Conservation (phyloP, 441 rosid genomes). For the Aleurites moluccanus region DNA sequence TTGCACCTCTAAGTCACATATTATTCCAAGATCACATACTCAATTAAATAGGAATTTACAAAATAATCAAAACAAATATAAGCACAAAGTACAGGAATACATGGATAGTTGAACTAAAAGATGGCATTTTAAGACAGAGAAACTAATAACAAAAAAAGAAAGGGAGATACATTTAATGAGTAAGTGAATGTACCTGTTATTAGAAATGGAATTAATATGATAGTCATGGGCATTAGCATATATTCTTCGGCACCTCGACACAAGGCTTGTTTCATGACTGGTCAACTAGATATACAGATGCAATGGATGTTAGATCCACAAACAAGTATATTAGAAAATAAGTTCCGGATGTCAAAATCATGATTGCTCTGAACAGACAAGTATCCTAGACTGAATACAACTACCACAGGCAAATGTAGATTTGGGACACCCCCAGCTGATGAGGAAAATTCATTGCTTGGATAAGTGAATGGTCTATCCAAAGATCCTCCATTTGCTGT, state of each 20-base stretch:
- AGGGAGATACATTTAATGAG: not conserved
- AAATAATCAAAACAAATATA: not conserved
- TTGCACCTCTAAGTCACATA: not conserved
- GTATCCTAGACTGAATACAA: slow-evolving; percentile 38
- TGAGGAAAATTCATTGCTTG: slow-evolving; percentile 48
- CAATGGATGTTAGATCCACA: slow-evolving; percentile 9
- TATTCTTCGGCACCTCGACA: slow-evolving; percentile 81
- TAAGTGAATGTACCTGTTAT: slow-evolving; percentile 58
- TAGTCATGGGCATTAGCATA: slow-evolving; percentile 96
- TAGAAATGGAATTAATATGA: slow-evolving; percentile 92
- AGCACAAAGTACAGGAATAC: not conserved
- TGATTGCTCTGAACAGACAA: slow-evolving; percentile 2
- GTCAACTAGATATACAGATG: slow-evolving; percentile 48
- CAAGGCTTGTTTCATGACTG: slow-evolving; percentile 66
- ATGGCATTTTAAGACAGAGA: slow-evolving; percentile 1
- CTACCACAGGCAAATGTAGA: slow-evolving; percentile 77
- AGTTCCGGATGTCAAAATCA: not conserved
- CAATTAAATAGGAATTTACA: not conserved
- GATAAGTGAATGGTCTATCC: slow-evolving; percentile 37
- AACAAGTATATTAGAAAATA: not conserved
- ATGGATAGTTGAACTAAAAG: not conserved
- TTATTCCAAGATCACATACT: not conserved
- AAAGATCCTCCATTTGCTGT: slow-evolving; percentile 54
- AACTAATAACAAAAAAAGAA: not conserved
- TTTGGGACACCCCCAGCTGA: slow-evolving; percentile 67